A percentile compares a stretch with the other conserved stretches of the same genome.
These are phyloP conservation scores for Sporothrix pseudoabietina DNA, from an alignment of 2,329 filamentous ascomycete genomes.

Conservation along the genomic window DNA sequence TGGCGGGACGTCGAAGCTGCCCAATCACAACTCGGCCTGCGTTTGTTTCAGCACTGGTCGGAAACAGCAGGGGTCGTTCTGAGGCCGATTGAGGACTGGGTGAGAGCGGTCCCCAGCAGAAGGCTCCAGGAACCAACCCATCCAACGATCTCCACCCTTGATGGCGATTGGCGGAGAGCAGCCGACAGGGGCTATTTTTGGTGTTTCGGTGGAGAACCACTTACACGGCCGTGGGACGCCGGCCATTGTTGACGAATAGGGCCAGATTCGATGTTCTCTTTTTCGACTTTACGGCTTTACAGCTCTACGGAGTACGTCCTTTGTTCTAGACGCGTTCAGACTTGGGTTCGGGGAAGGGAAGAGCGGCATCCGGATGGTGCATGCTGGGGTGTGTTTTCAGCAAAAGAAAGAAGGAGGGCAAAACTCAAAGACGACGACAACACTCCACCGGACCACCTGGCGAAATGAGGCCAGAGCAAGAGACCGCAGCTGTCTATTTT, in stretches of 20 bases:
- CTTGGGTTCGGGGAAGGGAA: not conserved
- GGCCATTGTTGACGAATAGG: slow-evolving; percentile 6
- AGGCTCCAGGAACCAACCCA: not conserved
- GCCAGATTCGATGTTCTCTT: not conserved
- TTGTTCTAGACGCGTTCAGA: slow-evolving; percentile 12
- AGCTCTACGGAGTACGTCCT: not conserved
- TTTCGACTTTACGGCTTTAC: not conserved
- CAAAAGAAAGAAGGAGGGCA: not conserved
- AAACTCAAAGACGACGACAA: not conserved
- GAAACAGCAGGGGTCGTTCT: slow-evolving; percentile 27
- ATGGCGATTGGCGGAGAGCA: slow-evolving; percentile 23
- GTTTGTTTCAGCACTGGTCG: slow-evolving; percentile 32
- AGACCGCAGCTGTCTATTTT: not conserved
- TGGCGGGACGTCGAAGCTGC: not conserved
- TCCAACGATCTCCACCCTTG: not conserved
- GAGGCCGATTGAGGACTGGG: not conserved
- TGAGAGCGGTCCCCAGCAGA: not conserved
- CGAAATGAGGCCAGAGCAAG: slow-evolving; percentile 23
- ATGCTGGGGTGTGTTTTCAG: not conserved
- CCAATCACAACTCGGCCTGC: slow-evolving; percentile 28
- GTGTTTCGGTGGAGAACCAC: slow-evolving; percentile 8
- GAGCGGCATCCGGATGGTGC: not conserved
- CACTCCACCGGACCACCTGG: slow-evolving; percentile 15
- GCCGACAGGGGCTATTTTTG: slow-evolving; percentile 16
- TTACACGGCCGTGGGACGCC: slow-evolving; percentile 3